A percentile compares a stretch with the other conserved stretches of the same genome.
Conservation (phyloP, 2,329 filamentous ascomycete species). For the Endoconidiophora polonica region DNA sequence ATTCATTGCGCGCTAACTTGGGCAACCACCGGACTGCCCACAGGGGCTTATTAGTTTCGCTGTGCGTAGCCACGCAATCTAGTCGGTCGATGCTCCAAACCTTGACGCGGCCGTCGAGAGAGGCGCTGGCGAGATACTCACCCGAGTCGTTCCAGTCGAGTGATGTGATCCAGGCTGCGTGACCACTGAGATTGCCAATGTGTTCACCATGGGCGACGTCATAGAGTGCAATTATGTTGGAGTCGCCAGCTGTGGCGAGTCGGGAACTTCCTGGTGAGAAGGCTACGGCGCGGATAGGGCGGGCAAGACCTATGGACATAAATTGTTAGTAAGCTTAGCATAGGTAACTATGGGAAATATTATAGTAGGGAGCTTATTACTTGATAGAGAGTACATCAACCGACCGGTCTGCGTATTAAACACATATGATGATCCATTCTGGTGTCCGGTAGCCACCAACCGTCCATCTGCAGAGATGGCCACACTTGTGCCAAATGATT, state of each 20-base stretch:
- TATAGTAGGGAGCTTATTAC: slow-evolving; percentile 24
- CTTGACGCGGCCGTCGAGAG: slow-evolving; percentile 86
- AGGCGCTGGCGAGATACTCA: slow-evolving; percentile 75
- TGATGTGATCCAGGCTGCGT: slow-evolving; percentile 75
- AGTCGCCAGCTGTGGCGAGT: slow-evolving; percentile 79
- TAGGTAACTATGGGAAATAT: not conserved
- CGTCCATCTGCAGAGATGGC: slow-evolving; percentile 66
- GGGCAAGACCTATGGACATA: slow-evolving; percentile 2
- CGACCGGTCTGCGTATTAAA: slow-evolving; percentile 86
- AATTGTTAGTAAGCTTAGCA: not conserved
- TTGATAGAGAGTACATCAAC: slow-evolving; percentile 69
- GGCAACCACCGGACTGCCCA: slow-evolving; percentile 79
- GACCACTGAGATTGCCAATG: slow-evolving; percentile 65
- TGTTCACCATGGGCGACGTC: slow-evolving; percentile 87
- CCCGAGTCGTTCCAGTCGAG: slow-evolving; percentile 89
- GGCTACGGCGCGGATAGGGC: slow-evolving; percentile 53
- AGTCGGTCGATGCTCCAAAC: slow-evolving; percentile 82
- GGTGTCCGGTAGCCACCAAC: slow-evolving; percentile 80
- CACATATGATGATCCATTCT: slow-evolving; percentile 81
- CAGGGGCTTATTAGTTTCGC: slow-evolving; percentile 69
- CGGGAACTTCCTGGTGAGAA: slow-evolving; percentile 78
- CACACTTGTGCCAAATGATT: slow-evolving; percentile 77
- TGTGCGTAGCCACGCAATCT: slow-evolving; percentile 81
- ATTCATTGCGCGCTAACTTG: slow-evolving; percentile 48
- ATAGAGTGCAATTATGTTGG: slow-evolving; percentile 76